Percentiles rank a stretch among this genome's conserved stretches.
Evolutionary conservation across 2,329 filamentous ascomycete species (phyloP).

Genomic region (Fusarium temperatum): DNA sequence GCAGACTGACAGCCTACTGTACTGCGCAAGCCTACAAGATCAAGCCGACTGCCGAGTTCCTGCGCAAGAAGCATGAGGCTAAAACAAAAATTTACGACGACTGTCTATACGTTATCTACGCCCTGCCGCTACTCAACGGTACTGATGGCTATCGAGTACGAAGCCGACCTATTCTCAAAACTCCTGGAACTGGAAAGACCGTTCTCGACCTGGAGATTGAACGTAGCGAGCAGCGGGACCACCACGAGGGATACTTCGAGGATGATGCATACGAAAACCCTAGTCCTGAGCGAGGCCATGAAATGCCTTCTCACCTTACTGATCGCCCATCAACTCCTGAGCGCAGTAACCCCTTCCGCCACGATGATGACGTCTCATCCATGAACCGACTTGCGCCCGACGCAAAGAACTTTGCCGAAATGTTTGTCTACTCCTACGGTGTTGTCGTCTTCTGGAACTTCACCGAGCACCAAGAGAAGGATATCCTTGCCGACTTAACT

Average conservation of each 20-base stretch:
- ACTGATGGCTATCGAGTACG: conserved; percentile 86
- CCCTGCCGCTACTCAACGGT: conserved; percentile 86
- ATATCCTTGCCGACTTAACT: conserved; percentile 91
- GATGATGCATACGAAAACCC: conserved; percentile 67
- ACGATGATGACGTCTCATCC: conserved; percentile 58
- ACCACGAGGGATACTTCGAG: conserved; percentile 90
- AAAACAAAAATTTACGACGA: conserved; percentile 98
- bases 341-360: conserved; percentile 41
- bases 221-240: conserved; percentile 86
- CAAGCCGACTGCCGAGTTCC: conserved; percentile 85
- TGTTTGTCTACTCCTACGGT: conserved; percentile 97
- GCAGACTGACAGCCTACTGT: conserved; percentile 93
- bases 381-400: conserved; percentile 72
- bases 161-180: conserved; percentile 91
- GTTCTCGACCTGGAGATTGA: conserved; percentile 96
- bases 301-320: conserved; percentile 44
- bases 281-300: conserved; percentile 45
- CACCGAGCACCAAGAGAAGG: conserved; percentile 93
- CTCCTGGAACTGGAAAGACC: conserved; percentile 86
- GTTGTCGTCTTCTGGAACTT: conserved; percentile 99
- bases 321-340: conserved; percentile 44
- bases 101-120: conserved; percentile 95
- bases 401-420: conserved; percentile 85
- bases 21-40: conserved; percentile 94
- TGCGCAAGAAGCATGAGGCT: conserved; percentile 86